Evolutionary conservation across 2,329 filamentous ascomycete genomes (phyloP), one percentile per base, ranked within the genome.

Genomic region (Aspergillus latus): DNA sequence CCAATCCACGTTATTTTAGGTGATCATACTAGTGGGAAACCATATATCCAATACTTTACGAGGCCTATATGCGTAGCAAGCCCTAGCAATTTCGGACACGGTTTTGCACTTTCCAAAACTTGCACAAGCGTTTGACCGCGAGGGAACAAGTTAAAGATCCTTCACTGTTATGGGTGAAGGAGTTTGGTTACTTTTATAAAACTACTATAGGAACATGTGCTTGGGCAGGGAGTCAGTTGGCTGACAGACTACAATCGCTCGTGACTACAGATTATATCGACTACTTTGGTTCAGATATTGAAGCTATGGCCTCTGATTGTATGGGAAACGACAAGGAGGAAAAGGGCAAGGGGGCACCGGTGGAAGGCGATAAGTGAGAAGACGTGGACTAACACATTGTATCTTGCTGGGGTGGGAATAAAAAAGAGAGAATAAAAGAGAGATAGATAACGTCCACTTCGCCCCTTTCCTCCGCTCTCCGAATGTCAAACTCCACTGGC

Each of bases 401-500:
- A 72, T 67, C 69, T 68, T 70, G 68, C 68, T 71, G 67, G 68
- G 69, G 67, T 70, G 70, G 69, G 70, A 73, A 73, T 72, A 60
- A 60, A 72, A 56, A 58, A 72, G 68, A 70, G 67, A 70, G 63
- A 67, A 66, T 70, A 70, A 72, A 72, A 70, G 68, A 72, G 69
- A 73, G 69, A 72, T 70, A 70, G 68, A 72, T 52, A 45, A 52
- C 34, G 72, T 72, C 72, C 70, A 69, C 67, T 72, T 71, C 66
- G 67, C 66, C 70, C 68, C 66, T 71, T 73, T 73, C 69, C 68
- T 66, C 67, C 65, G 64, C 68, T 69, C 69, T 70, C 71, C 71
- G 69, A 71, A 73, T 71, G 73, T 72, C 71, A 74, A 74, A 75
- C 72, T 75, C 72, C 72, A 67, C 70, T 69, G 70, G 66, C 70